These are phyloP conservation scores for Moesziomyces parantarcticus DNA, from an alignment of 1,284 basidiomycete genomes.

Conservation along the genomic window DNA sequence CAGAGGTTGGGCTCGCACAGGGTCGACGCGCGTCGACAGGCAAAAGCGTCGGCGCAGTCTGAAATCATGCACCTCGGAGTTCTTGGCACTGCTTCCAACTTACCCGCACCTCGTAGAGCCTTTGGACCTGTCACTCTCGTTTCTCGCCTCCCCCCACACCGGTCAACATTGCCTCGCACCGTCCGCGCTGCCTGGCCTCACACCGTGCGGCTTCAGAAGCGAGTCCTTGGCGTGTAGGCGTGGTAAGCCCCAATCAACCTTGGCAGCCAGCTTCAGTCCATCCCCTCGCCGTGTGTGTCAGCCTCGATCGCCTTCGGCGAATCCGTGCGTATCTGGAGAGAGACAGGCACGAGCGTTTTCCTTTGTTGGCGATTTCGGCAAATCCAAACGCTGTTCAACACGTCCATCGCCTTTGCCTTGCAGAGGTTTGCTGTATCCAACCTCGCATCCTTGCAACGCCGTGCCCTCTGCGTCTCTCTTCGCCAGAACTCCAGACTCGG, in stretches of 20 bases:
- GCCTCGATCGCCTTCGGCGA: not conserved
- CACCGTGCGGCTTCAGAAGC: not conserved
- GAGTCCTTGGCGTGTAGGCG: slow-evolving; percentile 1
- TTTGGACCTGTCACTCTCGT: not conserved
- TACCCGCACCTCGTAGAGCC: no score
- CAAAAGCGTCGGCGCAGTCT: slow-evolving; percentile 11
- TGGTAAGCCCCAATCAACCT: not conserved
- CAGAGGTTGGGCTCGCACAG: slow-evolving; percentile 1
- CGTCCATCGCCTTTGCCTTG: no score
- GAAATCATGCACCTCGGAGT: slow-evolving; percentile 19
- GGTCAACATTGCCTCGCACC: no score
- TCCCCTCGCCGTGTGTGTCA: not conserved
- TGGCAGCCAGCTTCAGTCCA: no score
- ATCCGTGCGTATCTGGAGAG: not conserved
- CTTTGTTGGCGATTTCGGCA: not conserved
- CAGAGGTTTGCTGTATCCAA: no score
- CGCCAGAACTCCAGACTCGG: no score
- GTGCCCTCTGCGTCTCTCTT: no score
- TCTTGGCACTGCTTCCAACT: slow-evolving; percentile 17
- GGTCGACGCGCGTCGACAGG: slow-evolving; percentile 1
- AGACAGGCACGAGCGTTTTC: no score
- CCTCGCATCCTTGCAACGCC: no score
- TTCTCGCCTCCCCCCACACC: not conserved
- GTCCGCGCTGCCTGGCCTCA: no score
- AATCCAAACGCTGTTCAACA: not conserved